phyloP scores from a whole-genome alignment of 306 rosid genomes.

The Rosa persica region DNA sequence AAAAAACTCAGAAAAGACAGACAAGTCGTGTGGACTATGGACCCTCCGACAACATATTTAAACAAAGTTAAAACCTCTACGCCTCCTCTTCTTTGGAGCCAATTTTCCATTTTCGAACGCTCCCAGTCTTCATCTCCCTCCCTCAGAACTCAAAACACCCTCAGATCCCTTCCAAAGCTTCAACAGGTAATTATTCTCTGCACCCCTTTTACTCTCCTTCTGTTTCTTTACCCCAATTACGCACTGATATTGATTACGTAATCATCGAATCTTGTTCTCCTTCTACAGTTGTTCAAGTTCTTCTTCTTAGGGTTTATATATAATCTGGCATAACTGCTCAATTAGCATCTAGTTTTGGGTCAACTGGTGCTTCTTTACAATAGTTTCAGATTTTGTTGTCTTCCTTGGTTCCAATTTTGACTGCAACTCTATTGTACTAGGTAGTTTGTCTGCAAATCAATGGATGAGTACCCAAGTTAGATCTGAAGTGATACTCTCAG shows the following conservation, averaged over 20 bases:
- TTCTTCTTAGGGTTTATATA: neutral
- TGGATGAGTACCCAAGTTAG: neutral
- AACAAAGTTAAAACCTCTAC: neutral
- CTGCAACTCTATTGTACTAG: neutral
- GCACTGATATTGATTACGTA: neutral
- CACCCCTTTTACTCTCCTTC: neutral
- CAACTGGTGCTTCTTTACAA: neutral
- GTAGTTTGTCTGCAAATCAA: neutral
- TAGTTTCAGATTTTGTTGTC: neutral
- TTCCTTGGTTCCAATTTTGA: neutral
- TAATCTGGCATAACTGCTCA: neutral
- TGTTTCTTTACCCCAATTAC: neutral
- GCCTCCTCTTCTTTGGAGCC: slow-evolving; percentile 13
- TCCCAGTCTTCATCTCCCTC: neutral
- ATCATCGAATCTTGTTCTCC: neutral
- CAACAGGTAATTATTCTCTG: neutral
- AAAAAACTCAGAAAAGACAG: too few relatives aligned
- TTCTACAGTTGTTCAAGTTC: neutral
- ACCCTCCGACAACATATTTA: neutral
- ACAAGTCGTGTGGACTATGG: neutral
- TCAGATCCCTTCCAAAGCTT: neutral
- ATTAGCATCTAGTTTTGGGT: neutral
- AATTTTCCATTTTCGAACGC: neutral
- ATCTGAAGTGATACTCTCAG: neutral
- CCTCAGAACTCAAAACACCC: neutral